Percentiles rank a stretch among this genome's conserved stretches.
Evolutionary conservation across 352 stramenopile genomes (phyloP).

Genomic region (Phytophthora cactorum): DNA sequence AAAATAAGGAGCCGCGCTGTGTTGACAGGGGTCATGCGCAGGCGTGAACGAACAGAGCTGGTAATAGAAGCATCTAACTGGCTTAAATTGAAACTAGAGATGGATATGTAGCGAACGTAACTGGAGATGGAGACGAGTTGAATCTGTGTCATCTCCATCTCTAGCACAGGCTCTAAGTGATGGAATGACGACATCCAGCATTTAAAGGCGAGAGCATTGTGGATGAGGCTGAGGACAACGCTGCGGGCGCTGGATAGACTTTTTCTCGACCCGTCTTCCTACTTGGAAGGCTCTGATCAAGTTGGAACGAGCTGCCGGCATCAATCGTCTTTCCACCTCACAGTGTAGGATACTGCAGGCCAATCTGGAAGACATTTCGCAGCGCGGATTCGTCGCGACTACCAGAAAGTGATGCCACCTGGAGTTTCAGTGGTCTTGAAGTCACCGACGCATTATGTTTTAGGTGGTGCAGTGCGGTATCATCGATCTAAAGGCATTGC

Average conservation of each 20-base stretch:
- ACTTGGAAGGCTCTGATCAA: conserved; percentile 1
- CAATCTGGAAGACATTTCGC: conserved; percentile 22
- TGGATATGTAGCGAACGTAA: too few relatives aligned
- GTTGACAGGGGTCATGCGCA: too few relatives aligned
- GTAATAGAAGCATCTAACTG: too few relatives aligned
- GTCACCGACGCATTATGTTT: not conserved
- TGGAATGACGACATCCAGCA: conserved; percentile 19
- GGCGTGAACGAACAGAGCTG: too few relatives aligned
- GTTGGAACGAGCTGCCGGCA: not conserved
- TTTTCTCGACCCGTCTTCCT: conserved; percentile 6
- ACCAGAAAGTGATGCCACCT: not conserved
- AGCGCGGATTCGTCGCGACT: conserved; percentile 13
- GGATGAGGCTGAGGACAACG: conserved; percentile 11
- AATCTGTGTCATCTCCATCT: too few relatives aligned
- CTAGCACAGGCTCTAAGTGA: not conserved
- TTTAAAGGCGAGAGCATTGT: conserved; percentile 1
- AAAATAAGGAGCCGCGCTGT: too few relatives aligned
- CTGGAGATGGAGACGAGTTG: too few relatives aligned
- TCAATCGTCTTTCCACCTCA: conserved; percentile 6
- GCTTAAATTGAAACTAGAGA: too few relatives aligned
- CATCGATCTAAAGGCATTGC: not conserved
- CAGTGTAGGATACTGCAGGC: not conserved
- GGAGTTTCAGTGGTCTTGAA: not conserved
- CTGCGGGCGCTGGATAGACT: conserved; percentile 17
- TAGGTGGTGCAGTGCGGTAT: too few relatives aligned